A percentile compares a stretch with the other conserved stretches of the same genome.
Conservation (phyloP, 2,329 filamentous ascomycete species). For the Tolypocladium album region DNA sequence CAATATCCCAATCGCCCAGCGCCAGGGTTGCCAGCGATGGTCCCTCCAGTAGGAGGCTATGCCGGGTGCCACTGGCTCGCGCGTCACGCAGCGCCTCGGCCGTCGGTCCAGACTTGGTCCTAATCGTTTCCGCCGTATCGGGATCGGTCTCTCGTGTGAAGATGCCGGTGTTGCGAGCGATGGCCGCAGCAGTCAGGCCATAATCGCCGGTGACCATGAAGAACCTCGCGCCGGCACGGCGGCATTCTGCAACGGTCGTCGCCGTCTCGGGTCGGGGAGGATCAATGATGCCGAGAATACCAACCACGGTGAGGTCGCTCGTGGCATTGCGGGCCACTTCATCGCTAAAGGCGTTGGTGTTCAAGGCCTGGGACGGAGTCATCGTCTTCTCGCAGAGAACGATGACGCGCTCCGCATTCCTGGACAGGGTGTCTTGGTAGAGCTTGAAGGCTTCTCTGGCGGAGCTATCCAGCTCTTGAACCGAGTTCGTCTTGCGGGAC, state of each 20-base stretch:
- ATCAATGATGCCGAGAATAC: constrained; percentile 40
- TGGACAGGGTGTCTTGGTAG: constrained; percentile 28
- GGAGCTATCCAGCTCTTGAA: constrained; percentile 22
- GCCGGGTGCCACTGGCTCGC: constrained; percentile 9
- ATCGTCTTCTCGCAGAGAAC: constrained; percentile 28
- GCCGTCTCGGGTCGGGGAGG: constrained; percentile 32
- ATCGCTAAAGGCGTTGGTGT: constrained; percentile 38
- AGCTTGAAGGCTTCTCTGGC: constrained; percentile 20
- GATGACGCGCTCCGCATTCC: constrained; percentile 31
- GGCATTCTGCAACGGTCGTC: constrained; percentile 27
- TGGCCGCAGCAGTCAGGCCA: constrained; percentile 50
- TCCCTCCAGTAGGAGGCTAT: constrained; percentile 36
- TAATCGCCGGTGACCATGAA: constrained; percentile 39
- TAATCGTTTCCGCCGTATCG: constrained; percentile 18
- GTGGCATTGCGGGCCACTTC: constrained; percentile 30
- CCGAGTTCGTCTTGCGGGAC: constrained; percentile 17
- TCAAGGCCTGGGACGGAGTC: constrained; percentile 12
- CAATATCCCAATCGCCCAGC: constrained; percentile 30
- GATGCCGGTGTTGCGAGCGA: constrained; percentile 55
- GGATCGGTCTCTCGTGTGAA: constrained; percentile 38
- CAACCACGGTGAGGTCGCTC: constrained; percentile 34
- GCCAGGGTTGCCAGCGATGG: constrained; percentile 46
- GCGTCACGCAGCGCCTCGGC: constrained; percentile 8
- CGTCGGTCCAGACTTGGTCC: constrained; percentile 4
- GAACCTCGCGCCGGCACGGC: constrained; percentile 32